Conservation (phyloP, 176 grass and related monocot genomes). For the Otatea glauca region DNA sequence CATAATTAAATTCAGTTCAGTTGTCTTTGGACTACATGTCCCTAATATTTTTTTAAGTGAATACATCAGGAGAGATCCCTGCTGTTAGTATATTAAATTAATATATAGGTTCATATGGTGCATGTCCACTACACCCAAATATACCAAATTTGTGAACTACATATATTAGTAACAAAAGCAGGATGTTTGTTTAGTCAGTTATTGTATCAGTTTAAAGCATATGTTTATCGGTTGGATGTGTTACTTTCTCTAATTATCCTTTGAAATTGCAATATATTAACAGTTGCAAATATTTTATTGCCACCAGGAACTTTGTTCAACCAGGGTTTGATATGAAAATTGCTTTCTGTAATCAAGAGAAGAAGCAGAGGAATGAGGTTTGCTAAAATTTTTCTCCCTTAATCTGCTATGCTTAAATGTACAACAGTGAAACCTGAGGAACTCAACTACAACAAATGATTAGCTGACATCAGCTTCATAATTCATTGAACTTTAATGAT, state of each 20-base stretch:
- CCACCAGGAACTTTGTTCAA: constrained; percentile 80
- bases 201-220: background rate
- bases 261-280: constrained; percentile 21
- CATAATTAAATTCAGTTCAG: constrained; percentile 12
- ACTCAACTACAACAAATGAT: background rate
- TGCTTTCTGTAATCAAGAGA: constrained; percentile 91
- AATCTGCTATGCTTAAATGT: constrained; percentile 23
- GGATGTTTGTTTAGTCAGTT: constrained; percentile 15
- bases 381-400: constrained; percentile 20
- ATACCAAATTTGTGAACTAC: background rate
- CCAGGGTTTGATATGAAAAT: constrained; percentile 90
- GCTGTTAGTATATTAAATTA: background rate
- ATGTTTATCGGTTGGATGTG: background rate
- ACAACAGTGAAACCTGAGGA: background rate
- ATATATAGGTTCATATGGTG: background rate
- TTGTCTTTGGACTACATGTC: constrained; percentile 9
- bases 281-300: constrained; percentile 41
- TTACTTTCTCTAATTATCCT: constrained; percentile 3
- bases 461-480: constrained; percentile 24
- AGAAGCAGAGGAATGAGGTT: constrained; percentile 93
- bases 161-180: constrained; percentile 36
- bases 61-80: background rate
- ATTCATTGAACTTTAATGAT: background rate
- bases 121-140: background rate
- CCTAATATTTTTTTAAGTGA: background rate